A percentile compares a stretch with the other conserved stretches of the same genome.
Conservation (phyloP, 1,284 basidiomycete species). For the Tilletia horrida region DNA sequence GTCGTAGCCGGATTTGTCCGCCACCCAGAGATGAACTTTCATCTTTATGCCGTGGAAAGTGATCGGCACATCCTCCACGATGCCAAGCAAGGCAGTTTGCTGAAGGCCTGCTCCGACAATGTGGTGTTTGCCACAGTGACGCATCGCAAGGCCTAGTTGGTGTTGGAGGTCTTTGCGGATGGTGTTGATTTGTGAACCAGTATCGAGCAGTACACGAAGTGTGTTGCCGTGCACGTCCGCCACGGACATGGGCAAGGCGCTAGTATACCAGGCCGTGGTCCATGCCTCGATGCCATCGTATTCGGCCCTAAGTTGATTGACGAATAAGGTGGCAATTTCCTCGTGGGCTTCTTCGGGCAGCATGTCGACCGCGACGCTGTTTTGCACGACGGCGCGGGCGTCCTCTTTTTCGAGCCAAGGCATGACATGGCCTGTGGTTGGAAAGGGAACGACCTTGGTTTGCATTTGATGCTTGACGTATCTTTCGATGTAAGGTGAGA, state of each 20-base stretch:
- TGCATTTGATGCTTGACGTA: neutral
- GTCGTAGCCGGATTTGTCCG: neutral
- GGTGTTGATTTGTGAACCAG: neutral
- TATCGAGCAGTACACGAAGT: neutral
- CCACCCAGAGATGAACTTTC: neutral
- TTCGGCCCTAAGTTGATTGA: neutral
- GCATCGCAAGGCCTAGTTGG: neutral
- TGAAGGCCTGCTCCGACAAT: neutral
- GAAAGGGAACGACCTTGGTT: neutral
- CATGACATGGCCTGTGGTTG: neutral
- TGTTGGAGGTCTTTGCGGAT: neutral
- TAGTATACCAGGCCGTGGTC: neutral
- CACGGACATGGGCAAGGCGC: neutral
- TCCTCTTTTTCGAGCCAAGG: neutral
- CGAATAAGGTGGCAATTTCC: too few relatives aligned
- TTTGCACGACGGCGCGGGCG: neutral
- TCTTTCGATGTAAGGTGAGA: neutral
- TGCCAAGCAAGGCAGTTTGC: neutral
- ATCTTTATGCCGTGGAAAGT: neutral
- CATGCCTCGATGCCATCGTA: neutral
- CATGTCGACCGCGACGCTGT: neutral
- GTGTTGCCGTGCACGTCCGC: neutral
- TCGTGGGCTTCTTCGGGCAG: too few relatives aligned
- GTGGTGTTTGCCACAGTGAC: neutral
- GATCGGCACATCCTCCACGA: neutral